phyloP scores from a whole-genome alignment of 2,329 filamentous ascomycete genomes.

The Pyrenophora tritici-repentis region DNA sequence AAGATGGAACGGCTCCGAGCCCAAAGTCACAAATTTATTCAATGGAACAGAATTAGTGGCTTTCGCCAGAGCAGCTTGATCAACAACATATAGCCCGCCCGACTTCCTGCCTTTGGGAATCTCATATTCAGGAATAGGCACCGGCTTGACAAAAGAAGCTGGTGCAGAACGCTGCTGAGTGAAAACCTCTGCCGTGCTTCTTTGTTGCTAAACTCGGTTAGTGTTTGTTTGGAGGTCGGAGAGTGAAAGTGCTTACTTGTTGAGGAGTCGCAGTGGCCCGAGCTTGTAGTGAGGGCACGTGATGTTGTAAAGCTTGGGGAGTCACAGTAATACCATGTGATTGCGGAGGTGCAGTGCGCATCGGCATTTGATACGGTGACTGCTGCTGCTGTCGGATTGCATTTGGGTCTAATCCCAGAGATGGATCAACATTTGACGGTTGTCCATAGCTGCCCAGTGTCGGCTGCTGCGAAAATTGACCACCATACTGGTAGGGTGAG shows the following conservation, averaged over 20 bases:
- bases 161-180: conserved; percentile 27
- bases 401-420: conserved; percentile 30
- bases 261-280: conserved; percentile 30
- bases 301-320: conserved; percentile 40
- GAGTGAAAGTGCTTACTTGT: conserved; percentile 31
- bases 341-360: conserved; percentile 30
- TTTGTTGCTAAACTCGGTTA: conserved; percentile 33
- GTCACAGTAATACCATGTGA: conserved; percentile 34
- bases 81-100: conserved; percentile 51
- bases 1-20: conserved; percentile 49
- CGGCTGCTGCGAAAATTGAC: conserved; percentile 34
- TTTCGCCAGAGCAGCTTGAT: conserved; percentile 48
- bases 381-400: conserved; percentile 37
- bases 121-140: conserved; percentile 38
- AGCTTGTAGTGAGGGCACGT: conserved; percentile 18
- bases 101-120: conserved; percentile 42
- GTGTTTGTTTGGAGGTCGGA: background rate
- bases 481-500: conserved; percentile 42
- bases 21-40: conserved; percentile 52
- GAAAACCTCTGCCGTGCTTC: conserved; percentile 35
- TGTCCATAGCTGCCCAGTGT: conserved; percentile 32
- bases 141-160: conserved; percentile 23
- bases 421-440: conserved; percentile 35
- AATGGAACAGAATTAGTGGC: conserved; percentile 52
- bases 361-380: conserved; percentile 38